Evolutionary conservation across 352 stramenopile species (phyloP).

Genomic region (Globisporangium polare): DNA sequence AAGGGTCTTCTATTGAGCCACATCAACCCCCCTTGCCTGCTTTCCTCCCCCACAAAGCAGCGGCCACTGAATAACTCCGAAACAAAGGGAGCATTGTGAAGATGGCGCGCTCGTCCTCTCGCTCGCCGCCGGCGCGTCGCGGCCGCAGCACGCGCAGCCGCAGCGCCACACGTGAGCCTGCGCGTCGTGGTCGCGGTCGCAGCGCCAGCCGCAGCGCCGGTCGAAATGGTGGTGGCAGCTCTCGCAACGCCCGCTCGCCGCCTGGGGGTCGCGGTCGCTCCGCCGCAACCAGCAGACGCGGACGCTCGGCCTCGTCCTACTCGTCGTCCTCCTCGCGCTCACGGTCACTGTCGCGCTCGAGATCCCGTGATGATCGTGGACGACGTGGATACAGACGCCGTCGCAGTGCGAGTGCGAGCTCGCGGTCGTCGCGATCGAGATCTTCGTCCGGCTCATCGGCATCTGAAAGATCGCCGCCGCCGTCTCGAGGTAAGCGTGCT

Average conservation of each 20-base stretch:
- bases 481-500: neutral
- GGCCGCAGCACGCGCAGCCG: constrained; percentile 2
- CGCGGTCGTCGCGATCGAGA: constrained; percentile 13
- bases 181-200: constrained; percentile 6
- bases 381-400: constrained; percentile 10
- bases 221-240: neutral
- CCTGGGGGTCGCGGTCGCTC: neutral
- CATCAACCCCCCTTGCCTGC: neutral
- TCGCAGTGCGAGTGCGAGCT: constrained; percentile 5
- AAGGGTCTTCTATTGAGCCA: neutral
- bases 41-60: neutral
- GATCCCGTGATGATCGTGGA: neutral
- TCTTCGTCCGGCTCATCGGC: constrained; percentile 20
- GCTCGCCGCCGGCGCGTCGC: constrained; percentile 6
- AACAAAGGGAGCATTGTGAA: neutral
- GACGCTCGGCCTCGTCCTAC: constrained; percentile 19
- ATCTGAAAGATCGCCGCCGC: constrained; percentile 8
- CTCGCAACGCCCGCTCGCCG: constrained; percentile 1
- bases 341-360: neutral
- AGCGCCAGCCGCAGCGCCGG: constrained; percentile 8
- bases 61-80: constrained; percentile 1
- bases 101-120: constrained; percentile 6
- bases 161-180: neutral
- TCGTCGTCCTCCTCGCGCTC: constrained; percentile 9
- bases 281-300: neutral